These are phyloP conservation scores for Mycena metata DNA, from an alignment of 768 basidiomycete species.

Conservation along the genomic window DNA sequence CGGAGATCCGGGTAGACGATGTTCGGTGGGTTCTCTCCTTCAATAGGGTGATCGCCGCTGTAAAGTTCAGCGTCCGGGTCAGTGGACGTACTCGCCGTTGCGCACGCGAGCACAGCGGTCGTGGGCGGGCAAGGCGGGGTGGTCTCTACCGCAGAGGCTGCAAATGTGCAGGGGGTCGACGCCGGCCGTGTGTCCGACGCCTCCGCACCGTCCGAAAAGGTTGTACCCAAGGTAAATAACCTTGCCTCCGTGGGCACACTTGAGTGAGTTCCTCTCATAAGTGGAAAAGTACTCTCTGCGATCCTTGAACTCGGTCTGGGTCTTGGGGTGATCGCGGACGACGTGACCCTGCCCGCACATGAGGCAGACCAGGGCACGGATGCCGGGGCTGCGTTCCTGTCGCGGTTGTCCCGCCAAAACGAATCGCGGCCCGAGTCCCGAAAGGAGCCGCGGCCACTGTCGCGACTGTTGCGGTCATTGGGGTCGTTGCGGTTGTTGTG, in stretches of 20 bases:
- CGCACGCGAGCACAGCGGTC: conserved; percentile 33
- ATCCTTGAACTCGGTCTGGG: neutral
- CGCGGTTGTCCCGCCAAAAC: too few species aligned
- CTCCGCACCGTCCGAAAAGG: neutral
- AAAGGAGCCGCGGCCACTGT: neutral
- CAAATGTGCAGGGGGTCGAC: conserved; percentile 43
- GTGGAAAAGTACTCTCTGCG: neutral
- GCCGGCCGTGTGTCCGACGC: neutral
- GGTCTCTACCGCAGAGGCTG: conserved; percentile 47
- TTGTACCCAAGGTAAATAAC: neutral
- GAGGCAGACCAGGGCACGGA: neutral
- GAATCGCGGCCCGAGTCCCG: neutral
- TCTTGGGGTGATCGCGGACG: neutral
- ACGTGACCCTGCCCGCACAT: neutral
- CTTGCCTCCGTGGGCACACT: neutral
- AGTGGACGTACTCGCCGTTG: conserved; percentile 23
- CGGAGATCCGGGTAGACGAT: too few species aligned
- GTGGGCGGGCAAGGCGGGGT: conserved; percentile 45
- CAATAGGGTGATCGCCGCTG: too few species aligned
- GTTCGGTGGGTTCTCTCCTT: too few species aligned
- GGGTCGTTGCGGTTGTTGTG: neutral
- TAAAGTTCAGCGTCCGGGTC: conserved; percentile 9
- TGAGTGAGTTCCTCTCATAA: neutral
- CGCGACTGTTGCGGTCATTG: neutral
- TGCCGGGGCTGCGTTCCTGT: too few species aligned